phyloP scores from a whole-genome alignment of 192 early-diverging fungal genomes.

The Coemansia pectinata region DNA sequence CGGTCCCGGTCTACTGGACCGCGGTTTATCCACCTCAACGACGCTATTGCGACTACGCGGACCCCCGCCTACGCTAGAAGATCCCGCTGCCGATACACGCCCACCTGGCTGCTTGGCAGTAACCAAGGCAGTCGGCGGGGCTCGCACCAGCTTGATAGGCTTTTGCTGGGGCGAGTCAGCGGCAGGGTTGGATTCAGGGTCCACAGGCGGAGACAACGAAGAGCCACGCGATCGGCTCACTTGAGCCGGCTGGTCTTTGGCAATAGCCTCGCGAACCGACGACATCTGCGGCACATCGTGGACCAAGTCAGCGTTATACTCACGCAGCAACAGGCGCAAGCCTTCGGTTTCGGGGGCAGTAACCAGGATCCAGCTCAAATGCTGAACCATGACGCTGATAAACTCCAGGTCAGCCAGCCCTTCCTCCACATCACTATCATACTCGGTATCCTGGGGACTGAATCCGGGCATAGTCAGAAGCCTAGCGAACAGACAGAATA shows the following conservation, averaged over 20 bases:
- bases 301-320: conserved; percentile 61
- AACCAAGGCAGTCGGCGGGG: neutral
- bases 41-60: neutral
- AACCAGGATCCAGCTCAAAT: conserved; percentile 93
- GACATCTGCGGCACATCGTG: conserved; percentile 27
- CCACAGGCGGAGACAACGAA: neutral
- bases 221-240: neutral
- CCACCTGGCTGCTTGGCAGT: neutral
- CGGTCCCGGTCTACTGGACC: neutral
- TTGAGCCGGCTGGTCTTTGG: neutral
- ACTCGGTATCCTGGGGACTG: conserved; percentile 1
- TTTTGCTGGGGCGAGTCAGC: neutral
- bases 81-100: too few species aligned
- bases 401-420: conserved; percentile 66
- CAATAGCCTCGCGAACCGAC: conserved; percentile 14
- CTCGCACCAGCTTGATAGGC: neutral
- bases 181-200: neutral
- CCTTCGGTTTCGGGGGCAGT: conserved; percentile 90
- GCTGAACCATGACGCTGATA: conserved; percentile 96
- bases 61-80: neutral
- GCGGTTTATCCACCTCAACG: neutral
- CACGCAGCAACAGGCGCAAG: conserved; percentile 77
- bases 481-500: conserved; percentile 85
- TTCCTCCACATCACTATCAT: neutral
- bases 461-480: conserved; percentile 67